Evolutionary conservation across 257 asterid genomes (phyloP).

Genomic region (Nyctanthes arbortristis): DNA sequence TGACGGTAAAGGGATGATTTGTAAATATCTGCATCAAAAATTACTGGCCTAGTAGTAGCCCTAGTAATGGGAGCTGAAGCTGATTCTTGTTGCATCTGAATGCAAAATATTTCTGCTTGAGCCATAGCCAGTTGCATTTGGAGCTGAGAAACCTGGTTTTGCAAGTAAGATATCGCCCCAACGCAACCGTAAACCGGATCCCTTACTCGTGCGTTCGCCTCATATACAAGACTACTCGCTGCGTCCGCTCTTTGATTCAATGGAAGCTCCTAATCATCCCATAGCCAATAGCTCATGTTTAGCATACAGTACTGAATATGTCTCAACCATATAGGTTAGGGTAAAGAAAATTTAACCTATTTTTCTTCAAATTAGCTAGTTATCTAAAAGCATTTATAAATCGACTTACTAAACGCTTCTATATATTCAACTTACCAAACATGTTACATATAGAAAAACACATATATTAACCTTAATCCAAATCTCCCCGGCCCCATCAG

Average conservation of each 20-base stretch:
- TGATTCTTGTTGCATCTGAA: slow-evolving; percentile 43
- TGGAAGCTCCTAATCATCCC: slow-evolving; percentile 62
- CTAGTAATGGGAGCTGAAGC: not conserved
- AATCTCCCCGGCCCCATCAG: not conserved
- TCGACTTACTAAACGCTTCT: no score
- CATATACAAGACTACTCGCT: slow-evolving; percentile 56
- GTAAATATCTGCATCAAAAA: slow-evolving; percentile 18
- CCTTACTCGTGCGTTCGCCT: slow-evolving; percentile 49
- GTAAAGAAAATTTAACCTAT: not conserved
- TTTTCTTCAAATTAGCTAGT: not conserved
- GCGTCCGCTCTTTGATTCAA: slow-evolving; percentile 47
- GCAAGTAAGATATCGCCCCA: slow-evolving; percentile 53
- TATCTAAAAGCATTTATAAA: not conserved
- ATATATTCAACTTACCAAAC: no score
- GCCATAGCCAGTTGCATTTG: slow-evolving; percentile 62
- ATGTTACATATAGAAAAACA: not conserved
- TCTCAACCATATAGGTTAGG: not conserved
- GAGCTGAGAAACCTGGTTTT: slow-evolving; percentile 52
- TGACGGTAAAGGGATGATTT: slow-evolving; percentile 33
- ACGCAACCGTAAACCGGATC: slow-evolving; percentile 63
- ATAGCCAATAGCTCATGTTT: not conserved
- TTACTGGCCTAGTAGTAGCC: slow-evolving; percentile 11
- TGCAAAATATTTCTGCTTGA: slow-evolving; percentile 55
- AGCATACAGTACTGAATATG: not conserved
- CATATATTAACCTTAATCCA: not conserved